Conservation (phyloP, 768 basidiomycete species). For the Kwoniella europaea region DNA sequence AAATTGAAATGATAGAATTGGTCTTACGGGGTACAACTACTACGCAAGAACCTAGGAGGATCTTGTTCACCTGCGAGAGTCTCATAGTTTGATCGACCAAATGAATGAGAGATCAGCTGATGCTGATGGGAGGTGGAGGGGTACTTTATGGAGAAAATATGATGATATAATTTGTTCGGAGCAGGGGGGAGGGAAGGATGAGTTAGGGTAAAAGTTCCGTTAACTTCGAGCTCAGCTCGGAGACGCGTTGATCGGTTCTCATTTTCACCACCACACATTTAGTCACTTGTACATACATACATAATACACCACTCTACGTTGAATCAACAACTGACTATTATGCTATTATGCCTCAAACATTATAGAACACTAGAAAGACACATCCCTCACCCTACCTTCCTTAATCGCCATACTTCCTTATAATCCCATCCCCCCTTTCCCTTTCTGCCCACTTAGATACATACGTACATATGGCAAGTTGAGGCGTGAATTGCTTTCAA, state of each 20-base stretch:
- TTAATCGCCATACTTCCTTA: background rate
- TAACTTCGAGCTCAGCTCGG: background rate
- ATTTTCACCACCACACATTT: background rate
- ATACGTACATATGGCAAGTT: background rate
- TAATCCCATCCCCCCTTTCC: background rate
- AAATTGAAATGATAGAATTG: background rate
- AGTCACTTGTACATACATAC: background rate
- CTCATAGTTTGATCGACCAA: no score
- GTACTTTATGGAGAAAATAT: no score
- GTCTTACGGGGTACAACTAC: constrained; percentile 42
- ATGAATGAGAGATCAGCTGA: no score
- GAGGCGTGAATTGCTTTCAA: no score
- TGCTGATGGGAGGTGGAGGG: background rate
- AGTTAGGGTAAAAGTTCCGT: background rate
- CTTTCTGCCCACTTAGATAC: background rate
- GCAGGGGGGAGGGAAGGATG: background rate
- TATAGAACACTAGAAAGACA: background rate
- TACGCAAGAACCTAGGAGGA: constrained; percentile 36
- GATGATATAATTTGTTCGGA: no score
- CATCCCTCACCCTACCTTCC: background rate
- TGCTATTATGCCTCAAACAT: constrained; percentile 1
- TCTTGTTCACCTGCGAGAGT: constrained; percentile 38
- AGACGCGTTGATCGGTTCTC: constrained; percentile 1
- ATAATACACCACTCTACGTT: background rate
- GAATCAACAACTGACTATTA: background rate